Percentiles rank a stretch among this genome's conserved stretches.
Conservation (phyloP, 2,329 filamentous ascomycete genomes). For the Beauveria brongniartii region DNA sequence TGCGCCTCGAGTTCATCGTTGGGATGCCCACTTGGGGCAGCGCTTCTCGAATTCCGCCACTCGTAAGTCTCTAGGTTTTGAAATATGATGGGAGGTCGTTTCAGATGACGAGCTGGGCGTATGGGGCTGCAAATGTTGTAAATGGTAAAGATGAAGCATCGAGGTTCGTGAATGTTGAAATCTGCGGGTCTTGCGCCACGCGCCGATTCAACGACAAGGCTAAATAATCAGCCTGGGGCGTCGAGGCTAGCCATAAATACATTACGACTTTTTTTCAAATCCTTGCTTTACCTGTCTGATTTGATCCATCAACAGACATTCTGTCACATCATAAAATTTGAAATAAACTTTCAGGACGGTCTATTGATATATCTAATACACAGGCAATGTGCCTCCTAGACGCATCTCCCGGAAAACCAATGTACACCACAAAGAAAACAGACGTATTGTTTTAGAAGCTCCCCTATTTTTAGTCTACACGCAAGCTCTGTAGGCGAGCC, state of each 20-base stretch:
- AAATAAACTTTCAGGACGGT: constrained; percentile 13
- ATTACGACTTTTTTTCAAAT: no score
- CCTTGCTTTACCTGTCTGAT: no score
- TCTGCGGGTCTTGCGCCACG: background rate
- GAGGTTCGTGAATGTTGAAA: background rate
- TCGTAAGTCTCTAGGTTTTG: background rate
- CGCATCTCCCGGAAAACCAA: constrained; percentile 18
- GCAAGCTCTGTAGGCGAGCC: constrained; percentile 78
- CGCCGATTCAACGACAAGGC: background rate
- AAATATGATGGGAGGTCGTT: background rate
- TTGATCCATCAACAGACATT: background rate
- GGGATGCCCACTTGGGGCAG: background rate
- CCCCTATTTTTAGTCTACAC: constrained; percentile 57
- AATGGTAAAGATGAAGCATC: background rate
- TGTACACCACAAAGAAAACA: constrained; percentile 31
- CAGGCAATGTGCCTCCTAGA: constrained; percentile 22
- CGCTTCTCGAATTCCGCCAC: background rate
- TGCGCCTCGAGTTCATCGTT: background rate
- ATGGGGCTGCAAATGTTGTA: background rate
- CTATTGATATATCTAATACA: constrained; percentile 29
- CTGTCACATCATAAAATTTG: background rate
- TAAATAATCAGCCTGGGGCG: no score
- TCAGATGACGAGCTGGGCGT: background rate
- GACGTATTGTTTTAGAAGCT: constrained; percentile 11
- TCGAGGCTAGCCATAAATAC: no score